Evolutionary conservation across 352 stramenopile species (phyloP).

Genomic region (Phytopythium litorale): DNA sequence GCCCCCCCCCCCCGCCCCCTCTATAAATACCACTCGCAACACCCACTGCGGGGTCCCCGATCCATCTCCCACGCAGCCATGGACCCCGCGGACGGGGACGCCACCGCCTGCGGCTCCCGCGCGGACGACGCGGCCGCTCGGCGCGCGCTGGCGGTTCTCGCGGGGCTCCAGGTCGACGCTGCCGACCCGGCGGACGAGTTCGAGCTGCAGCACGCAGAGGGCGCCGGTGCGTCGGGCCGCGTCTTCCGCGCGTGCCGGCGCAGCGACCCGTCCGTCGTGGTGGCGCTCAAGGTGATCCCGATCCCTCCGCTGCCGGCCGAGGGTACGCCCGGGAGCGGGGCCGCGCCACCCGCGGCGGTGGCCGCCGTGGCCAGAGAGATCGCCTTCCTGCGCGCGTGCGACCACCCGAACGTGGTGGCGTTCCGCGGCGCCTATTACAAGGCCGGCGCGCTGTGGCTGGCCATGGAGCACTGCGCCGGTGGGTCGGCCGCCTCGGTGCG

Average conservation of each 20-base stretch:
- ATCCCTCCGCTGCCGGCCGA: conserved; percentile 45
- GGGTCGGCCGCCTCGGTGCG: conserved; percentile 78
- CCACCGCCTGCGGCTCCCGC: not conserved
- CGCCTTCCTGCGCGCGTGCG: conserved; percentile 64
- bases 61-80: too few species aligned
- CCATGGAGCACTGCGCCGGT: conserved; percentile 88
- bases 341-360: conserved; percentile 48
- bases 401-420: conserved; percentile 75
- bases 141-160: conserved; percentile 31
- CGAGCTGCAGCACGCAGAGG: conserved; percentile 72
- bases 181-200: conserved; percentile 65
- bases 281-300: conserved; percentile 73
- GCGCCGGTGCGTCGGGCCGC: conserved; percentile 59
- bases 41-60: too few species aligned
- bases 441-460: conserved; percentile 82
- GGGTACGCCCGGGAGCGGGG: conserved; percentile 23
- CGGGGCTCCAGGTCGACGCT: conserved; percentile 51
- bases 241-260: conserved; percentile 66
- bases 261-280: conserved; percentile 27
- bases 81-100: too few species aligned
- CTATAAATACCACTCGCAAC: too few species aligned
- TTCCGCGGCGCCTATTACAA: conserved; percentile 80
- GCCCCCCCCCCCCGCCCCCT: too few species aligned
- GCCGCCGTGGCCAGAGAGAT: conserved; percentile 67
- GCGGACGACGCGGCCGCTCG: not conserved